Conservation (phyloP, 768 basidiomycete genomes). For the Suillus placidus region DNA sequence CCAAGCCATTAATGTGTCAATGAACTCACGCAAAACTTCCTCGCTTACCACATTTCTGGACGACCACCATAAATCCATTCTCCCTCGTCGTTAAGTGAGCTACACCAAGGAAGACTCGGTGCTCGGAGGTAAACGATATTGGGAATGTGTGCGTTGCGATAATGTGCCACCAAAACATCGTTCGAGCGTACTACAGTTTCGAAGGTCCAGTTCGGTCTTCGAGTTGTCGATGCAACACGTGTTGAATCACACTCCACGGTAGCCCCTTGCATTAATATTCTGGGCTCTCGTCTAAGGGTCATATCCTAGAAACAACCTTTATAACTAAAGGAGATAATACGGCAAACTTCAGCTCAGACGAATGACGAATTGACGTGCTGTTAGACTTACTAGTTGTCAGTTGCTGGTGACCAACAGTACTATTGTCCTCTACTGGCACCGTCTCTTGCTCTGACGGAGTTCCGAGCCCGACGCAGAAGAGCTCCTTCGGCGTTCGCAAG, state of each 20-base stretch:
- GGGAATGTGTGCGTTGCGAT: not conserved
- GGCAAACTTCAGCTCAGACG: not conserved
- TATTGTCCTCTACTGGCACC: not conserved
- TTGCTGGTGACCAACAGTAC: not conserved
- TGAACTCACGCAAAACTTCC: not conserved
- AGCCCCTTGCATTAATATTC: not conserved
- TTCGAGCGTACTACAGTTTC: not conserved
- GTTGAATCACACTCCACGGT: not conserved
- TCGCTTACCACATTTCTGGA: not conserved
- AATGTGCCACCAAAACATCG: not conserved
- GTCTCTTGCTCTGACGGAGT: not conserved
- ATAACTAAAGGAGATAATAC: not conserved
- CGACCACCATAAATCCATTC: not conserved
- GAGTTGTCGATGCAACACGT: not conserved
- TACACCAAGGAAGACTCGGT: not conserved
- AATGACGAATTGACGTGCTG: not conserved
- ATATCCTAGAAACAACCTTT: not conserved
- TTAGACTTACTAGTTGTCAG: not conserved
- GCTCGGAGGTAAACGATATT: not conserved
- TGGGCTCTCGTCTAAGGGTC: not conserved
- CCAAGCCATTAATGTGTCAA: not conserved
- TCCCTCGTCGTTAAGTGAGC: not conserved
- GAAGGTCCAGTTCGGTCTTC: not conserved
- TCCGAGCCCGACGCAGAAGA: conserved; percentile 1
- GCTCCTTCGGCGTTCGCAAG: not conserved